Base-by-base conservation (phyloP, 306 rosid species). In the Cicer yamashitae region DNA sequence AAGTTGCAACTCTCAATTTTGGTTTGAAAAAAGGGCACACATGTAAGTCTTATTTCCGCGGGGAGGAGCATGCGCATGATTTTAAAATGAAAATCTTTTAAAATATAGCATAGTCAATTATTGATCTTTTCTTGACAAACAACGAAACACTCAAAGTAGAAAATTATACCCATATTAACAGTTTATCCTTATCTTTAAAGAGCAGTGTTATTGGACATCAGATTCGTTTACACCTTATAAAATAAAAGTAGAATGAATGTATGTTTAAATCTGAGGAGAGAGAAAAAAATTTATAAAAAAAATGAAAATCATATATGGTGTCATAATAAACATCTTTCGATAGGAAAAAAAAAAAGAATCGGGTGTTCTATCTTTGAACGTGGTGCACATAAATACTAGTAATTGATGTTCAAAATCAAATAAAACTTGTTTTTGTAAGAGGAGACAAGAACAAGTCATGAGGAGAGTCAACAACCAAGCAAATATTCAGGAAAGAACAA, bases 91-190 rank as follows among this genome's bases (percentile, higher is more conserved):
- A 25, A 25, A 25, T 25, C 30, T 25, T 25, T 25, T 25, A 2
- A 3, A 25, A 25, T 25, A 25, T 61, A 13, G 39, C 46, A 8
- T 18, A 13, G 51, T 52, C 47, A n/a, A 53, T 1, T 39, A 6
- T 52, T 66, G 77, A 71, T 57, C 12, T 22, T 54, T 71, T 79
- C 14, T 9, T 71, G 50, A 30, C 20, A 51, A 45, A 61, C 13
- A 38, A 39, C 41, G 57, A 65, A 39, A 39, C 5, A 6, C 15
- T 25, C 7, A 56, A 56, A 20, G 7, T 20, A 3, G 3, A 56
- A 25, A 25, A 25, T 25, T 25, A 25, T 3, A 25, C 4, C 34
- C 34, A 25, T 25, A 25, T 25, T 25, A 3, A 25, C 4, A 25
- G 34, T 25, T 25, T 25, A 25, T 25, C 4, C 4, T 25, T 25